A percentile compares a stretch with the other conserved stretches of the same genome.
Evolutionary conservation across 495 filamentous ascomycete genomes (phyloP).

Genomic region (Halenospora varia): DNA sequence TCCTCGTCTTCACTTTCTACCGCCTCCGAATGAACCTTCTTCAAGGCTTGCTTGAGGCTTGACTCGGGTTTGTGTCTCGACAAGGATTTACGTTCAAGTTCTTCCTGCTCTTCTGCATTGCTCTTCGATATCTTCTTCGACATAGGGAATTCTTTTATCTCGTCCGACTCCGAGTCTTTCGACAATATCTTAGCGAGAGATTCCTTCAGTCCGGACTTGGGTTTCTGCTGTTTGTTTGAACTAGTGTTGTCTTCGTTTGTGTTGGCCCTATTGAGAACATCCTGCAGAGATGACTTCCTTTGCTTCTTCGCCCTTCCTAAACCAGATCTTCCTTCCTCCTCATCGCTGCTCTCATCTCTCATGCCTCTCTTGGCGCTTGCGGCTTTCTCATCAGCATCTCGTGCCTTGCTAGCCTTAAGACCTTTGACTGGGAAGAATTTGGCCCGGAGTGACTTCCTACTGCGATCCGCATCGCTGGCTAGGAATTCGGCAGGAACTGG

Average conservation of each 20-base stretch:
- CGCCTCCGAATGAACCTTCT: neutral
- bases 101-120: neutral
- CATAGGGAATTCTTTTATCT: too few species aligned
- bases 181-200: neutral
- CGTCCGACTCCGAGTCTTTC: neutral
- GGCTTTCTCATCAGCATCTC: slow-evolving; percentile 28
- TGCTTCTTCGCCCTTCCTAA: slow-evolving; percentile 43
- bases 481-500: slow-evolving; percentile 37
- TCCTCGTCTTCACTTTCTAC: neutral
- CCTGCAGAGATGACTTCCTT: slow-evolving; percentile 14
- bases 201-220: neutral
- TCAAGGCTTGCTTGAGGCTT: neutral
- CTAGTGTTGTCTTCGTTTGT: neutral
- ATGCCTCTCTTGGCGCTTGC: slow-evolving; percentile 22
- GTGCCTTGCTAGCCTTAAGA: slow-evolving; percentile 23
- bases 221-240: neutral
- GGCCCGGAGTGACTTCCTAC: slow-evolving; percentile 37
- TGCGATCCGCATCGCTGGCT: slow-evolving; percentile 32
- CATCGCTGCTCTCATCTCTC: slow-evolving; percentile 33
- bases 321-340: slow-evolving; percentile 51
- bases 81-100: neutral
- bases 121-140: too few species aligned
- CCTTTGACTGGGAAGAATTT: slow-evolving; percentile 29
- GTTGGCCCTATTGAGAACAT: neutral
- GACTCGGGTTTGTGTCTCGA: neutral